A percentile compares a stretch with the other conserved stretches of the same genome.
Evolutionary conservation across 1,139 yeast genomes (phyloP).

Genomic region (Hanseniaspora sp.): DNA sequence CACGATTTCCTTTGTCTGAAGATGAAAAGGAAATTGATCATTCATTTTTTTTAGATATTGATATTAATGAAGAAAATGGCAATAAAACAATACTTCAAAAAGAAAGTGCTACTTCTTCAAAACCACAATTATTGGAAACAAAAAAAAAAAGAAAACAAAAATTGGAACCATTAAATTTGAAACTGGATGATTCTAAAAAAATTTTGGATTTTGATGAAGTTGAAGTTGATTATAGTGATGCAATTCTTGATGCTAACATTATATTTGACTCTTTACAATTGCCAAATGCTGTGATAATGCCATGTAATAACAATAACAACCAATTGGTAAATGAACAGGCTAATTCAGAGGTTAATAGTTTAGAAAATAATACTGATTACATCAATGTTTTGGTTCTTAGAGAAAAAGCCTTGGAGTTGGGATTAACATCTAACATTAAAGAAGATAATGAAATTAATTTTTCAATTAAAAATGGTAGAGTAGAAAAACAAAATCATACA

Average conservation of each 20-base stretch:
- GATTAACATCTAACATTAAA: neutral
- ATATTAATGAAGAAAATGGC: too few relatives aligned
- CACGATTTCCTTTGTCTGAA: neutral
- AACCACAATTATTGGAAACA: neutral
- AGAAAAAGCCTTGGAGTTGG: slow-evolving; percentile 3
- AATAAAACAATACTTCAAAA: neutral
- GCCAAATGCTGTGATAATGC: neutral
- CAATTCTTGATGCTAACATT: slow-evolving; percentile 1
- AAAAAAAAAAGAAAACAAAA: neutral
- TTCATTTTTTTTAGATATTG: too few relatives aligned
- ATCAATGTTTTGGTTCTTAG: neutral
- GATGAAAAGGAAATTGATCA: neutral
- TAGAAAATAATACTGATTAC: neutral
- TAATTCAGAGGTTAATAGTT: neutral
- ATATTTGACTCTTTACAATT: neutral
- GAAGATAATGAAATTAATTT: neutral
- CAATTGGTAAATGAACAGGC: neutral
- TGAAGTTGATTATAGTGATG: slow-evolving; percentile 6
- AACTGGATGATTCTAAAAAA: neutral
- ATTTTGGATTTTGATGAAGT: neutral
- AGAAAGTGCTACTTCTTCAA: too few relatives aligned
- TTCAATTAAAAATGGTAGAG: neutral
- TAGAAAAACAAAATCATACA: neutral
- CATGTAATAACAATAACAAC: neutral
- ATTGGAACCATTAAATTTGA: neutral